Conservation (phyloP, 1,284 basidiomycete genomes). For the Marasmius tenuissimus region DNA sequence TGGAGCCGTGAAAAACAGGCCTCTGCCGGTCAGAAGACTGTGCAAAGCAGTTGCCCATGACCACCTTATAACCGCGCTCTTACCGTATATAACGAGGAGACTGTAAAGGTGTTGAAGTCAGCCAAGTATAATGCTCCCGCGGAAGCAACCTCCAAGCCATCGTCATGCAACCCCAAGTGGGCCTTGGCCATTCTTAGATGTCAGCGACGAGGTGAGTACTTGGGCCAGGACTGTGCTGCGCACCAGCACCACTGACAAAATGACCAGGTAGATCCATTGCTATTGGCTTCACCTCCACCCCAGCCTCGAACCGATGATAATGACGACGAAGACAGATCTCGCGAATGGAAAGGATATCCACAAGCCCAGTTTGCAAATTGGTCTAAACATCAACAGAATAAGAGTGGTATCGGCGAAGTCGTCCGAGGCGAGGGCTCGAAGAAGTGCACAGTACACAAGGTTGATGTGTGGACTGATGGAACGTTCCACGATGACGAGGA, state of each 20-base stretch:
- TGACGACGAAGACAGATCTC: neutral
- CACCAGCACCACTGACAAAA: neutral
- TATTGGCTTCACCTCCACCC: neutral
- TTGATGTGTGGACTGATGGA: neutral
- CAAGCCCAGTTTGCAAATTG: neutral
- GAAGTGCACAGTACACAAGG: neutral
- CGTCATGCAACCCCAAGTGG: conserved; percentile 1
- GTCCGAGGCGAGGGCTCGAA: neutral
- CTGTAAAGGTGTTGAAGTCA: neutral
- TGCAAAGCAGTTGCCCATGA: neutral
- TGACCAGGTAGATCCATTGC: neutral
- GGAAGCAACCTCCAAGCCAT: neutral
- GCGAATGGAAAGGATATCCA: neutral
- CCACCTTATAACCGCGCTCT: too few relatives aligned
- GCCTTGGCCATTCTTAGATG: neutral
- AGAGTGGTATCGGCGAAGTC: neutral
- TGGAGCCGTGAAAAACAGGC: neutral
- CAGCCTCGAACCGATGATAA: neutral
- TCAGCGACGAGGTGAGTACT: neutral
- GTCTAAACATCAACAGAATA: neutral
- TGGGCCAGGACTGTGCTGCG: too few relatives aligned
- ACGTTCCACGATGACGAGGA: neutral
- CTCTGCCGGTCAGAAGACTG: neutral
- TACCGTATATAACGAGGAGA: too few relatives aligned
- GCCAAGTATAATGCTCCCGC: neutral